Evolutionary conservation across 1,139 yeast genomes (phyloP).

Genomic region (Debaryomycetaceae sp.): DNA sequence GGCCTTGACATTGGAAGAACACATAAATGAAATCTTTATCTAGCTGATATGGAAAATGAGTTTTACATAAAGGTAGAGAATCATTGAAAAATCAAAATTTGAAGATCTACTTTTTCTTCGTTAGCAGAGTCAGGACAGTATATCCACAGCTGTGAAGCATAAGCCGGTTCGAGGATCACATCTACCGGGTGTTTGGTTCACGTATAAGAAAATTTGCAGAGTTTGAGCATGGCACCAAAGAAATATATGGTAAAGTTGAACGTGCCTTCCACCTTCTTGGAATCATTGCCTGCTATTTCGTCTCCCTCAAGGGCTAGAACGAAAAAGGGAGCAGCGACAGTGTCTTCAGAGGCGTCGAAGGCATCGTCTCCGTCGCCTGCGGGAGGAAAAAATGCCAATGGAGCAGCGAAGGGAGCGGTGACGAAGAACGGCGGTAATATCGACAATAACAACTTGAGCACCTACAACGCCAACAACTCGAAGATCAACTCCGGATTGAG

Average conservation of each 20-base stretch:
- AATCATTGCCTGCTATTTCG: conserved; percentile 34
- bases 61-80: no score
- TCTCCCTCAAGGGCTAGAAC: conserved; percentile 29
- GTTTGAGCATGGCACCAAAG: conserved; percentile 29
- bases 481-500: conserved; percentile 41
- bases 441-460: conserved; percentile 13
- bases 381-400: not conserved
- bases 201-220: no score
- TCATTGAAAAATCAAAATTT: no score
- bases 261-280: conserved; percentile 26
- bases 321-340: conserved; percentile 17
- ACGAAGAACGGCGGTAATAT: conserved; percentile 7
- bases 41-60: no score
- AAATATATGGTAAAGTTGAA: conserved; percentile 32
- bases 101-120: not conserved
- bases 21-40: no score
- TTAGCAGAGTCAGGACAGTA: not conserved
- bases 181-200: not conserved
- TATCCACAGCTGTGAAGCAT: not conserved
- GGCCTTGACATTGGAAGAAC: no score
- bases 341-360: conserved; percentile 5
- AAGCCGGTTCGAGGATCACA: not conserved
- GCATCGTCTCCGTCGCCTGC: conserved; percentile 17
- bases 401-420: not conserved
- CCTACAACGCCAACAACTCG: conserved; percentile 16